Conservation (phyloP, 345 rosid species). For the Luvunga scandens region DNA sequence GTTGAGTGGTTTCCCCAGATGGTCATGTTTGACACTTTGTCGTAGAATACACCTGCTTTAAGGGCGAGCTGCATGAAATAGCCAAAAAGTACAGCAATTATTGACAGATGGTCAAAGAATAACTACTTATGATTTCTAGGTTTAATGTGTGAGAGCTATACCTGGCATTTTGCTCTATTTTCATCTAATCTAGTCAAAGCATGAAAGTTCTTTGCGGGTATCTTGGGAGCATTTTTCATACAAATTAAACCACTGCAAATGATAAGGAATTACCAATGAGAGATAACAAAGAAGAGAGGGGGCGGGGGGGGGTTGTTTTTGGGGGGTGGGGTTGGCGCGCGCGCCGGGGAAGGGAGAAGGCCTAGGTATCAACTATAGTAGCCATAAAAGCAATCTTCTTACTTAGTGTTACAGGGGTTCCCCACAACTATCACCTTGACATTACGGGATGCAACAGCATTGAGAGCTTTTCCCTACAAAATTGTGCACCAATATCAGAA, state of each 20-base stretch:
- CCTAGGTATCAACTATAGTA: neutral
- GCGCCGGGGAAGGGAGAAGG: no score
- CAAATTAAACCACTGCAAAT: constrained; percentile 84
- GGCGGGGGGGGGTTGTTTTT: no score
- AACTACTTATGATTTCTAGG: neutral
- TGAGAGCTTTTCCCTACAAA: constrained; percentile 80
- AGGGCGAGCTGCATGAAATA: constrained; percentile 71
- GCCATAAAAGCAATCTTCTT: constrained; percentile 25
- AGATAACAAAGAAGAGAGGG: neutral
- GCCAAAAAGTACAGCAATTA: neutral
- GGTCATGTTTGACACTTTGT: constrained; percentile 90
- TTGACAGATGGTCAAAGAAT: neutral
- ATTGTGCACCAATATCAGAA: constrained; percentile 8
- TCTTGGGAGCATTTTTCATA: constrained; percentile 89
- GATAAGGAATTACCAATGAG: constrained; percentile 6
- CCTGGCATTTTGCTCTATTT: constrained; percentile 99
- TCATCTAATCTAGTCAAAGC: constrained; percentile 94
- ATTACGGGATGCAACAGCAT: constrained; percentile 79
- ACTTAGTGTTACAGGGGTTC: constrained; percentile 99
- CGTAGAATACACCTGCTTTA: constrained; percentile 95
- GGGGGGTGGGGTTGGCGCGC: no score
- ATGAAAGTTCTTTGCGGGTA: constrained; percentile 96
- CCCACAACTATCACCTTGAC: constrained; percentile 97
- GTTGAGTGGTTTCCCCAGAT: constrained; percentile 99
- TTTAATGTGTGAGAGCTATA: constrained; percentile 16